These are phyloP conservation scores for Suillus plorans DNA, from an alignment of 768 basidiomycete species.

Conservation along the genomic window DNA sequence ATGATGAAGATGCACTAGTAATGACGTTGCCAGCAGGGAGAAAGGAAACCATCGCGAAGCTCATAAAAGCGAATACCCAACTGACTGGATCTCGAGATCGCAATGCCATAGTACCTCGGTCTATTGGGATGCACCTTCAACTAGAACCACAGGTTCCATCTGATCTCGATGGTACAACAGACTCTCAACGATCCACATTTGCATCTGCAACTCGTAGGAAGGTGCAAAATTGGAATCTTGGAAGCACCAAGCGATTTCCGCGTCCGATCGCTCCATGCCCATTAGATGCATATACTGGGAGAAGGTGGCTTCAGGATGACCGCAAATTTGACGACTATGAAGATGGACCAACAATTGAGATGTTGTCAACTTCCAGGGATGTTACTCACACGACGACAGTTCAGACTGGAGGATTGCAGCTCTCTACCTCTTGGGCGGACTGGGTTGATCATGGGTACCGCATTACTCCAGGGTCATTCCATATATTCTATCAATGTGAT, in stretches of 20 bases:
- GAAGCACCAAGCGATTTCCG: background rate
- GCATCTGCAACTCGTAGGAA: background rate
- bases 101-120: background rate
- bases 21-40: fast-evolving
- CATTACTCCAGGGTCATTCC: background rate
- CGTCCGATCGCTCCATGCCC: background rate
- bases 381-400: background rate
- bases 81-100: background rate
- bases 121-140: background rate
- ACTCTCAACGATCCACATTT: background rate
- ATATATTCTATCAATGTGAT: background rate
- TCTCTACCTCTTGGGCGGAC: background rate
- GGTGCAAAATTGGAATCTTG: background rate
- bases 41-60: fast-evolving
- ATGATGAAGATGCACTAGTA: background rate
- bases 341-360: background rate
- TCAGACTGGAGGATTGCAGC: fast-evolving
- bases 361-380: background rate
- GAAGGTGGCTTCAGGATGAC: background rate
- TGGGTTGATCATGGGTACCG: background rate
- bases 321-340: background rate
- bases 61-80: background rate
- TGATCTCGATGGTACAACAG: fast-evolving
- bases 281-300: background rate
- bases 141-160: background rate